Evolutionary conservation across 2,329 filamentous ascomycete genomes (phyloP), one percentile per base, ranked within the genome.

Genomic region (Rhynchosporium agropyri): DNA sequence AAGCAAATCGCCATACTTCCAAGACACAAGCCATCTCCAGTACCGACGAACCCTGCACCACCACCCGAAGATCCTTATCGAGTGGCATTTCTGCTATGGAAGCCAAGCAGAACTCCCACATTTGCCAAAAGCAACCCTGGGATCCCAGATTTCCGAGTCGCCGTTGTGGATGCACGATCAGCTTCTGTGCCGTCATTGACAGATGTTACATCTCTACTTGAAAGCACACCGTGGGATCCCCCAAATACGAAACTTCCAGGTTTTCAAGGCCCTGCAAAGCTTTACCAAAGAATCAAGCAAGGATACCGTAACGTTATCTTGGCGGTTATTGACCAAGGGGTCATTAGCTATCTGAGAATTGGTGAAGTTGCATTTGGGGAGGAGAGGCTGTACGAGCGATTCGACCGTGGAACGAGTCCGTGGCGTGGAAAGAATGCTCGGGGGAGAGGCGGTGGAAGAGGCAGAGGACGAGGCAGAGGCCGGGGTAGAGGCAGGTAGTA

Each of bases 251-350:
- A 69, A 49, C 73, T 64, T 73, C 74, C 51, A 67, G 80, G 63
- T 51, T 80, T 76, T 74, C 51, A 50, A 51, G 84, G 77, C 7
- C 42, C 57, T 56, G 49, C 54, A 33, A 76, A 83, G 67, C 76
- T 93, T 67, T 95, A 96, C 73, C 84, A 88, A 71, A 86, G 90
- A 63, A 78, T 98, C 67, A 94, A 92, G 76, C 87, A 96, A 71
- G 95, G 92, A 1, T 87, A 89, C 74, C 84, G 91, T 67, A 95
- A 91, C 75, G 90, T 95, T 38, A 80, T 97, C 40, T 75, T 99
- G 29, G 95, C 93, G 0, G 84, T 98, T 2, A 92, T 97, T 40
- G 95, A 98, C 74, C 85, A 92, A 66, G 95, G 95, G 0, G 83
- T 98, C 28, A 89, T 93, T 51, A 98, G 94, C 75, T 98, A 94